These are phyloP conservation scores for Aegilops speltoides DNA, from an alignment of 176 grass and related monocot species.

Conservation along the genomic window DNA sequence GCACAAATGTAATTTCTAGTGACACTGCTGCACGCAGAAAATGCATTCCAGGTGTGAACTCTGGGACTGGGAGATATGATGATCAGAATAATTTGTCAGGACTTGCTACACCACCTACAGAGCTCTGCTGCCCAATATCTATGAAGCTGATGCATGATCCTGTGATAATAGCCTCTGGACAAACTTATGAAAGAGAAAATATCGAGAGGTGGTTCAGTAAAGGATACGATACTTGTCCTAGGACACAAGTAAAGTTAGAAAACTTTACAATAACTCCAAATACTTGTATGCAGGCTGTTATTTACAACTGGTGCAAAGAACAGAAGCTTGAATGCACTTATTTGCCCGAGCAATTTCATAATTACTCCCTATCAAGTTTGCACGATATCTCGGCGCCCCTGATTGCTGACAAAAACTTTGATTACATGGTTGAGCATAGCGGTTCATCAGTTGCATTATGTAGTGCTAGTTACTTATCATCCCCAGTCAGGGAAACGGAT, in stretches of 20 bases:
- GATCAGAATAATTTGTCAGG: conserved; percentile 28
- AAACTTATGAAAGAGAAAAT: conserved; percentile 82
- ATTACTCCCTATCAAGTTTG: conserved; percentile 81
- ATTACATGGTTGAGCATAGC: conserved; percentile 59
- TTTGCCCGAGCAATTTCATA: conserved; percentile 45
- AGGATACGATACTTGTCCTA: conserved; percentile 83
- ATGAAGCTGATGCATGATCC: conserved; percentile 77
- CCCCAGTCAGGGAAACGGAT: conserved; percentile 45
- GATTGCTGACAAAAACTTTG: conserved; percentile 44
- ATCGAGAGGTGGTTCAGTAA: conserved; percentile 87
- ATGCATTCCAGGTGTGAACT: conserved; percentile 13
- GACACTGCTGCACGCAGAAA: conserved; percentile 13
- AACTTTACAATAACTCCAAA: conserved; percentile 77
- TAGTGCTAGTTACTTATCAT: conserved; percentile 49
- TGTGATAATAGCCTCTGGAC: conserved; percentile 87
- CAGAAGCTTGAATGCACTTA: conserved; percentile 35
- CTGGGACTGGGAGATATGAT: conserved; percentile 18
- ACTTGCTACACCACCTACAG: conserved; percentile 48
- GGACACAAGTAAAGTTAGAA: conserved; percentile 67
- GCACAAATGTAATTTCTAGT: not conserved
- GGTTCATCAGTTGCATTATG: conserved; percentile 54
- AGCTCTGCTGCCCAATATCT: conserved; percentile 90
- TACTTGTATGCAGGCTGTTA: conserved; percentile 72
- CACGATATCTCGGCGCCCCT: conserved; percentile 69
- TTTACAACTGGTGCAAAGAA: conserved; percentile 75